phyloP scores from a whole-genome alignment of 352 stramenopile species.

The Phytophthora pluvialis region DNA sequence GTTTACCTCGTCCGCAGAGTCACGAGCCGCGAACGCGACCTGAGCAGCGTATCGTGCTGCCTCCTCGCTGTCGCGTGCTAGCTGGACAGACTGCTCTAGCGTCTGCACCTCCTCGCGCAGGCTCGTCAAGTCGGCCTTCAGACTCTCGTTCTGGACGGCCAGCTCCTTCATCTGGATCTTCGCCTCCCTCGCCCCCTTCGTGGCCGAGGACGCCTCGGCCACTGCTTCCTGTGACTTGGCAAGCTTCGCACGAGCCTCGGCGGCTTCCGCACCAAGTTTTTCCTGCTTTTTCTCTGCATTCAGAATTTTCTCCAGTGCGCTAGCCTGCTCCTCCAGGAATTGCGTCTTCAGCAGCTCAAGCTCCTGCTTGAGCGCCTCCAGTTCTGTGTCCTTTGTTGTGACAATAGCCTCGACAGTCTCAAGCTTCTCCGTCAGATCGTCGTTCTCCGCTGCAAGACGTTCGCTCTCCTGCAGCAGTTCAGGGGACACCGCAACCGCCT shows the following conservation, averaged over 20 bases:
- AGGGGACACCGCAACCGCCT: conserved; percentile 12
- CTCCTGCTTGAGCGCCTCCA: conserved; percentile 45
- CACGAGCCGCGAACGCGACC: conserved; percentile 68
- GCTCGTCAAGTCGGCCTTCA: conserved; percentile 40
- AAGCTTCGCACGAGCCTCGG: conserved; percentile 29
- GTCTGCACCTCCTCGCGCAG: conserved; percentile 50
- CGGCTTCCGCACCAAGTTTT: conserved; percentile 24
- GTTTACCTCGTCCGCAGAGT: conserved; percentile 59
- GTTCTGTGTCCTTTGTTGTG: conserved; percentile 42
- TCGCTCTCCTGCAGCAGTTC: conserved; percentile 54
- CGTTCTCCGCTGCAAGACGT: conserved; percentile 47
- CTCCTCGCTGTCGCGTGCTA: conserved; percentile 73
- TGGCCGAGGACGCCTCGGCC: conserved; percentile 18
- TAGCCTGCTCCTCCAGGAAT: conserved; percentile 38
- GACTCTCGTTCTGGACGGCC: conserved; percentile 29
- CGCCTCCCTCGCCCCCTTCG: conserved; percentile 32
- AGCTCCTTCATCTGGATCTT: conserved; percentile 42
- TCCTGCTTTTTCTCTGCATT: conserved; percentile 35
- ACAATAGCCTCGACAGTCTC: conserved; percentile 26
- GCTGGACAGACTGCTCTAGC: conserved; percentile 49
- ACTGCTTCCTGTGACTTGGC: conserved; percentile 28
- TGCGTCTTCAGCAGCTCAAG: conserved; percentile 43
- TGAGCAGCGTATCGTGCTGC: conserved; percentile 77
- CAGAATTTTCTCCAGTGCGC: conserved; percentile 30
- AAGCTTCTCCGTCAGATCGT: conserved; percentile 45